Evolutionary conservation across 2,329 filamentous ascomycete genomes (phyloP), one percentile per base, ranked within the genome.

Genomic region (Microdochium bolleyi): DNA sequence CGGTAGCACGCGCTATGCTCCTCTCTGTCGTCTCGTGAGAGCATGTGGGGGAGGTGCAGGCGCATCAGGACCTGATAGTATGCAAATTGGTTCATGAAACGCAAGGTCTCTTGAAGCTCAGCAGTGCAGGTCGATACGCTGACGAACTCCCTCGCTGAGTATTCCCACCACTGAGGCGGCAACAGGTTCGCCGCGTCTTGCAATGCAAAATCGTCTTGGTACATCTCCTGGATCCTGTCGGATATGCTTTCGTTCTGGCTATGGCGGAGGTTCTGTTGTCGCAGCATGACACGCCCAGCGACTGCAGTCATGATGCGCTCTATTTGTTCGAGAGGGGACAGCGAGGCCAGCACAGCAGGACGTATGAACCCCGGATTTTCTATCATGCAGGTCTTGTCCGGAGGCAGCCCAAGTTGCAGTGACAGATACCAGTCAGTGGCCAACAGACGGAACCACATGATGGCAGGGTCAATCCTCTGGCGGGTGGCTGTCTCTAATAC

Each of bases 391-490:
- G 63, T 65, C 13, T 38, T 53, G 34, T 63, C 62, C 14, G 73
- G 54, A 8, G 58, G n/a, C 2, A 78, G 63, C 9, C 75, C 75
- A 0, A 79, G 61, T 61, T 77, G 67, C 22, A 79, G 57, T 3
- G 68, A 76, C 2, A 80, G 64, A 49, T 76, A 74, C 1, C 76
- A 71, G 51, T 80, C 77, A 2, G 67, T 61, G 10, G 63, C 62
- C 1, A 77, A 58, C 0, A 80, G 62, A 7, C 72, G 72, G 51
- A 70, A 74, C 76, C 75, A 79, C 56, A 77, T 60, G 38, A 66
- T 62, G 32, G 66, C 64, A 1, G 68, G 64, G 21, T 69, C 57
- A 3, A 71, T 59, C n/a, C 59, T 53, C 2, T 48, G 49, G 19
- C 57, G 57, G 0, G 62, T 67, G 5, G 60, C 51, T 8, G 59